Evolutionary conservation across 768 basidiomycete species (phyloP).

Genomic region (Boletus pseudopeckii): DNA sequence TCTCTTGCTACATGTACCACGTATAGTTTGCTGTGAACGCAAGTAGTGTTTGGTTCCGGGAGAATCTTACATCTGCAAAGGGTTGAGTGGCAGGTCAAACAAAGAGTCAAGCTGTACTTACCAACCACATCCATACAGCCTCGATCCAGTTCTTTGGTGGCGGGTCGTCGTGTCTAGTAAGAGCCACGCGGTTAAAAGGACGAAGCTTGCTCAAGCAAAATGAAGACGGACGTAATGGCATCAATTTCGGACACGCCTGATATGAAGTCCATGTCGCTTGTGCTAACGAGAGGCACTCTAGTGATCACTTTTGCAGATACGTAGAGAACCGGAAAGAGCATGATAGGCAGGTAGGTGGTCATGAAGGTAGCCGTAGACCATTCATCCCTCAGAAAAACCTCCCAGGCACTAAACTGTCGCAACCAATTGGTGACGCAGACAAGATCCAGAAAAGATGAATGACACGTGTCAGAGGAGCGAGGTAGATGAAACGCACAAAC

Average conservation of each 20-base stretch:
- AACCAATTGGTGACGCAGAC: background rate
- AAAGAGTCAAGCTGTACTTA: constrained; percentile 1
- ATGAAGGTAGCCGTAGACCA: constrained; percentile 38
- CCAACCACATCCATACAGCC: constrained; percentile 20
- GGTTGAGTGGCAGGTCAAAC: background rate
- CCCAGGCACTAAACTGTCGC: constrained; percentile 34
- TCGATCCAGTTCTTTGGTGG: constrained; percentile 19
- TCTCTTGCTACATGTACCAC: background rate
- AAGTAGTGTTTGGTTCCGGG: background rate
- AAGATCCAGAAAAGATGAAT: background rate
- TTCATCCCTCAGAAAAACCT: constrained; percentile 34
- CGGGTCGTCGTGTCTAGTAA: constrained; percentile 15
- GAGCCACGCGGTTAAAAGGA: background rate
- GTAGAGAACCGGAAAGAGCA: constrained; percentile 45
- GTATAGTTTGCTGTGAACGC: background rate
- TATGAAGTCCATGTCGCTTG: constrained; percentile 21
- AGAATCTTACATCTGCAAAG: constrained; percentile 8
- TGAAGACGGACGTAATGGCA: constrained; percentile 13
- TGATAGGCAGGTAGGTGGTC: constrained; percentile 38
- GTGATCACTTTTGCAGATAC: constrained; percentile 24
- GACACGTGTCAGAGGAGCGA: background rate
- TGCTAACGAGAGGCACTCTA: constrained; percentile 6
- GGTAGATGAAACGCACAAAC: constrained; percentile 30
- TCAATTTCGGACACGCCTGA: constrained; percentile 16
- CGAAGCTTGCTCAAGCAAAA: background rate